Percentiles rank a stretch among this genome's conserved stretches.
phyloP scores from a whole-genome alignment of 371 early-diverging fungal species.

The Apophysomyces elegans region DNA sequence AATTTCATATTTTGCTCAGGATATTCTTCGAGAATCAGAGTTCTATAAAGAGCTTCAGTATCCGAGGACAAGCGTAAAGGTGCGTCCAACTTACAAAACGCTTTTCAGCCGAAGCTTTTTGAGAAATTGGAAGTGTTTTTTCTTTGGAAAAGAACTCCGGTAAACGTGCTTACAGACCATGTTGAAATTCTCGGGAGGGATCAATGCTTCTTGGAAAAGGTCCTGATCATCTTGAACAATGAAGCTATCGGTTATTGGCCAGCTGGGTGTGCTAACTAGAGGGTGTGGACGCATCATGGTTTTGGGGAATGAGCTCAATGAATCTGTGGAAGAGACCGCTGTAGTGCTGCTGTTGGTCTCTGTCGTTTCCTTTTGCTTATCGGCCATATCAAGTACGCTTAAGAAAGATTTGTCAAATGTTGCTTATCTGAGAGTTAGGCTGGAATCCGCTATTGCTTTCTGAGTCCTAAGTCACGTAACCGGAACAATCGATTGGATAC shows the following conservation, averaged over 20 bases:
- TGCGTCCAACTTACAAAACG: conserved; percentile 68
- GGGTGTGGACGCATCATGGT: conserved; percentile 1
- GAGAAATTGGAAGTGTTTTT: conserved; percentile 89
- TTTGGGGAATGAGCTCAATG: not conserved
- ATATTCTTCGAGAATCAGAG: conserved; percentile 93
- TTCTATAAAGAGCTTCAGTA: conserved; percentile 47
- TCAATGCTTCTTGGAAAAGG: conserved; percentile 65
- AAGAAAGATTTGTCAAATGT: not conserved
- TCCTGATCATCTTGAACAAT: conserved; percentile 47
- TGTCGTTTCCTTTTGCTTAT: not conserved
- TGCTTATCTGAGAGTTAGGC: too few species aligned
- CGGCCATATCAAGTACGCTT: not conserved
- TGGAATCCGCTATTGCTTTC: too few species aligned
- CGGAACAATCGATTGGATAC: not conserved
- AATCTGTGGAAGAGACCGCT: not conserved
- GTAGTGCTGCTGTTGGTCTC: not conserved
- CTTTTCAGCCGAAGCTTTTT: conserved; percentile 88
- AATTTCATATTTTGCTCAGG: conserved; percentile 92
- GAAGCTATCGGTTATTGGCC: conserved; percentile 39
- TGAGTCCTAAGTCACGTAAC: not conserved
- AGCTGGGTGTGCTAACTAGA: conserved; percentile 21
- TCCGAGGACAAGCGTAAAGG: not conserved
- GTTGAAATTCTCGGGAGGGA: conserved; percentile 92
- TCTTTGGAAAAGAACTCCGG: conserved; percentile 90
- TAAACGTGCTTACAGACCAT: conserved; percentile 94